A percentile compares a stretch with the other conserved stretches of the same genome.
phyloP scores from a whole-genome alignment of 306 rosid genomes.

The Erythrophleum fordii region DNA sequence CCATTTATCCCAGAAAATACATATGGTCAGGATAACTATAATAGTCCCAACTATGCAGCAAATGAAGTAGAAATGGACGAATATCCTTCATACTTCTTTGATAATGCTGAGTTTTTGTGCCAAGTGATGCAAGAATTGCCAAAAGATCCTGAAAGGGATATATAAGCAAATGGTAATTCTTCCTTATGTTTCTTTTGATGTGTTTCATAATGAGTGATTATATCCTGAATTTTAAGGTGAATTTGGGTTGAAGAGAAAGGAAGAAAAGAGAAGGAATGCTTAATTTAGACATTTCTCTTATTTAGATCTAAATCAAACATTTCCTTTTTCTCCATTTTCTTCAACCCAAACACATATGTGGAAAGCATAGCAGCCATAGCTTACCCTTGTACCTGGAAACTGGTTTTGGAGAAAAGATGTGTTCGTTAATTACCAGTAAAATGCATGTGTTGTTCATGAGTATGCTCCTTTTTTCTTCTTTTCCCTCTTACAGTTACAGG shows the following conservation, averaged over 20 bases:
- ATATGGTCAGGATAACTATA: background rate
- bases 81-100: background rate
- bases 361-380: background rate
- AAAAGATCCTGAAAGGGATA: background rate
- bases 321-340: too few relatives aligned
- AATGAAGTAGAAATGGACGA: background rate
- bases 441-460: background rate
- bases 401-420: background rate
- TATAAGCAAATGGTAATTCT: background rate
- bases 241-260: background rate
- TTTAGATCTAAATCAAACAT: too few relatives aligned
- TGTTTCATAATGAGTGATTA: background rate
- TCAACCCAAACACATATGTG: too few relatives aligned
- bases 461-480: background rate
- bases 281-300: too few relatives aligned
- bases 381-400: background rate
- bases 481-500: background rate
- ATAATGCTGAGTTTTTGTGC: constrained; percentile 16
- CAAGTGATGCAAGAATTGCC: background rate
- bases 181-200: background rate
- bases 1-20: constrained; percentile 48
- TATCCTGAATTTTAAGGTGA: background rate
- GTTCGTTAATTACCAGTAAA: background rate
- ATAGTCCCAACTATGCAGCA: background rate
- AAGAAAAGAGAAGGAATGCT: background rate